phyloP scores from a whole-genome alignment of 2,329 filamentous ascomycete species.

The Fusarium gaditjirri region DNA sequence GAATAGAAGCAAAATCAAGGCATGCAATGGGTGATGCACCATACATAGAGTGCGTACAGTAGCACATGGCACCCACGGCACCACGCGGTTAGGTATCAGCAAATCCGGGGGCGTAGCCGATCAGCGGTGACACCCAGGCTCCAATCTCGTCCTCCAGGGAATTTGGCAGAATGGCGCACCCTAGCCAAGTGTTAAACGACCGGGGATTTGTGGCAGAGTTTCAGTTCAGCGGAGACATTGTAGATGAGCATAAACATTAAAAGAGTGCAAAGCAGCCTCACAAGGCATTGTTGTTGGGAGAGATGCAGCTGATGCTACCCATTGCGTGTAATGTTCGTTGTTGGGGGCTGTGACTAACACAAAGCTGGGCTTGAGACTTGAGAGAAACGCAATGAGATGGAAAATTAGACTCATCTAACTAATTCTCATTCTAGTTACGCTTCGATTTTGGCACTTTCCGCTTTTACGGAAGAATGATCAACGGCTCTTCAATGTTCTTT shows the following conservation, averaged over 20 bases:
- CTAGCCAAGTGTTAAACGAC: neutral
- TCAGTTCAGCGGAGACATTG: slow-evolving; percentile 23
- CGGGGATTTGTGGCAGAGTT: slow-evolving; percentile 25
- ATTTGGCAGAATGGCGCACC: neutral
- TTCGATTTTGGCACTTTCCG: slow-evolving; percentile 1
- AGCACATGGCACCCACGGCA: slow-evolving; percentile 11
- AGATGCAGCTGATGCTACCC: neutral
- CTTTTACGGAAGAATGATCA: slow-evolving; percentile 16
- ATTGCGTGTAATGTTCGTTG: no score
- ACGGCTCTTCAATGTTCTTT: slow-evolving; percentile 8
- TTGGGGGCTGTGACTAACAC: neutral
- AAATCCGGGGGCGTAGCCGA: slow-evolving; percentile 44
- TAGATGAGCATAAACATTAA: neutral
- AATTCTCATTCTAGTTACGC: slow-evolving; percentile 32
- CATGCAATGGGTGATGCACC: slow-evolving; percentile 10
- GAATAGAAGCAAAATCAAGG: slow-evolving; percentile 10
- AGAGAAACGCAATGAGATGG: slow-evolving; percentile 8
- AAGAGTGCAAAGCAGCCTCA: neutral
- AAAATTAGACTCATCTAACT: slow-evolving; percentile 27
- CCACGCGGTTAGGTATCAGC: slow-evolving; percentile 15
- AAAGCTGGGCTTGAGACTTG: neutral
- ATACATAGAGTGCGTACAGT: slow-evolving; percentile 30
- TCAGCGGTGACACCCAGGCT: slow-evolving; percentile 30
- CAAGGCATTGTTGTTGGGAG: slow-evolving; percentile 1
- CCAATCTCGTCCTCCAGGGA: neutral